These are phyloP conservation scores for Carex pumila DNA, from an alignment of 176 grass and related monocot species.

Conservation along the genomic window DNA sequence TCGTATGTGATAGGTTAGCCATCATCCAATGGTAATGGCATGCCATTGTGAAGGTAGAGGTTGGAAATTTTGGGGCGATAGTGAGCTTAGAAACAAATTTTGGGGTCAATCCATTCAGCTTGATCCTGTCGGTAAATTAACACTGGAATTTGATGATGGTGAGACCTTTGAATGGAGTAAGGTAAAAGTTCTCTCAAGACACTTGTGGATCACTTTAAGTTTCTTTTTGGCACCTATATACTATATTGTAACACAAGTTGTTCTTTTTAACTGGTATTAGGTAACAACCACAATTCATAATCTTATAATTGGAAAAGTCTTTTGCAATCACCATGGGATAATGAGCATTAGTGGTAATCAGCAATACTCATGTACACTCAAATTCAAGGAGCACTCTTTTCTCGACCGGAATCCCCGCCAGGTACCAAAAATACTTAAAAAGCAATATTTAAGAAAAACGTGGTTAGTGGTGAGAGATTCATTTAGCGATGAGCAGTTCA, in stretches of 20 bases:
- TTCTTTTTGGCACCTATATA: not conserved
- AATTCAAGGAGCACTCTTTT: constrained; percentile 81
- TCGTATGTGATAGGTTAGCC: constrained; percentile 56
- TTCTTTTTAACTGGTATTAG: constrained; percentile 32
- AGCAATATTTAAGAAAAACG: not conserved
- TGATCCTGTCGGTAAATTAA: constrained; percentile 65
- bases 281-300: constrained; percentile 84
- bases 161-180: constrained; percentile 92
- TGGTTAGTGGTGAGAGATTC: not conserved
- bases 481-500: not conserved
- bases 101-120: constrained; percentile 86
- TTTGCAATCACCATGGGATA: constrained; percentile 76
- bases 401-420: constrained; percentile 71
- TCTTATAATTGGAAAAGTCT: constrained; percentile 80
- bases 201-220: constrained; percentile 12
- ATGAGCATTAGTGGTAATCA: constrained; percentile 72
- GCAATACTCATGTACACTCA: constrained; percentile 69
- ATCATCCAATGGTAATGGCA: constrained; percentile 88
- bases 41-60: constrained; percentile 88
- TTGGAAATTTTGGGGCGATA: constrained; percentile 90
- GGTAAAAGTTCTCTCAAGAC: constrained; percentile 30
- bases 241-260: not conserved
- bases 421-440: constrained; percentile 31
- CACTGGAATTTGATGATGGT: constrained; percentile 88
- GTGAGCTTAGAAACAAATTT: constrained; percentile 81